Percentiles rank a stretch among this genome's conserved stretches.
phyloP scores from a whole-genome alignment of 306 rosid genomes.

The Sophora flavescens region DNA sequence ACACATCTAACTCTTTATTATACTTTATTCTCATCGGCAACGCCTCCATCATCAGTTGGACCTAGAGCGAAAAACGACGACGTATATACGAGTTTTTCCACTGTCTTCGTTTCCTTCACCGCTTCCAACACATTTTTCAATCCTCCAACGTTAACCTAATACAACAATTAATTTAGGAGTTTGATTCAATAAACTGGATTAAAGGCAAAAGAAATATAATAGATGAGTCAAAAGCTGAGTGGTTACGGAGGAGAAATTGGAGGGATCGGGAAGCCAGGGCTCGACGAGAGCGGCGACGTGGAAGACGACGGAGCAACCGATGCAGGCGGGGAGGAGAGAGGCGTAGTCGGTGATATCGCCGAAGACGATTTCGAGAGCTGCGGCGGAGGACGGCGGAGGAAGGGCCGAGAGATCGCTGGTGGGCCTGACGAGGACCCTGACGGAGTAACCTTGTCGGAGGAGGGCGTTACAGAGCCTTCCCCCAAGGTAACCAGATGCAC shows the following conservation, averaged over 20 bases:
- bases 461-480: slow-evolving; percentile 79
- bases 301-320: slow-evolving; percentile 76
- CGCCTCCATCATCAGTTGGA: slow-evolving; percentile 71
- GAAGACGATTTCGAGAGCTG: slow-evolving; percentile 63
- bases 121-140: slow-evolving; percentile 77
- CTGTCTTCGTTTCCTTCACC: slow-evolving; percentile 68
- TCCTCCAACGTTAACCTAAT: slow-evolving; percentile 85
- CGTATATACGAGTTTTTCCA: slow-evolving; percentile 79
- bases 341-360: slow-evolving; percentile 81
- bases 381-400: slow-evolving; percentile 47
- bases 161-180: not conserved
- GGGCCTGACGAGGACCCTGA: slow-evolving; percentile 76
- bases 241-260: slow-evolving; percentile 70
- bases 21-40: slow-evolving; percentile 83
- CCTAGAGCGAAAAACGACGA: slow-evolving; percentile 93
- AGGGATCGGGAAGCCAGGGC: slow-evolving; percentile 96
- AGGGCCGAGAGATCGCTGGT: slow-evolving; percentile 85
- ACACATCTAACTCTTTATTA: not conserved
- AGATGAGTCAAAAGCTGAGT: not conserved
- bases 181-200: not conserved
- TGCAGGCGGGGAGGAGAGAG: slow-evolving; percentile 81
- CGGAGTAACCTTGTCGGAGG: slow-evolving; percentile 62
- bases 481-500: slow-evolving; percentile 89
- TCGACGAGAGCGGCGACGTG: slow-evolving; percentile 93
- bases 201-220: not conserved